Percentiles rank a stretch among this genome's conserved stretches.
phyloP scores from a whole-genome alignment of 176 grass and related monocot genomes.

The Stipa capillata region DNA sequence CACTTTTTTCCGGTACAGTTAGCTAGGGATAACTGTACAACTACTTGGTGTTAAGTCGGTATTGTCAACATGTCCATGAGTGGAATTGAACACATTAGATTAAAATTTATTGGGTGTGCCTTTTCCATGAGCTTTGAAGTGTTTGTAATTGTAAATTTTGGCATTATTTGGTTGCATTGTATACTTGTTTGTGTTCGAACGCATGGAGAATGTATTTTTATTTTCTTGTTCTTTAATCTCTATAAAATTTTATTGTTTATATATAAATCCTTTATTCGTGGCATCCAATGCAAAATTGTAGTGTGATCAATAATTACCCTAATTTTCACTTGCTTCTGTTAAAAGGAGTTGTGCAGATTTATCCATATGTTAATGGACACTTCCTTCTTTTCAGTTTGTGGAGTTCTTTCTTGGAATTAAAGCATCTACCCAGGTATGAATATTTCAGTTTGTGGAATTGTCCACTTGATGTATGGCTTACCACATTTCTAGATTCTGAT shows the following conservation, averaged over 20 bases:
- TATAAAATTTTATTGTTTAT: neutral
- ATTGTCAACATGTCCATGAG: neutral
- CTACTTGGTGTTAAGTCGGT: neutral
- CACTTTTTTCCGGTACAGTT: no score
- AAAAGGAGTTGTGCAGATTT: neutral
- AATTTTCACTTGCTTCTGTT: neutral
- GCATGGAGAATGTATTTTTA: neutral
- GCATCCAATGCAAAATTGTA: neutral
- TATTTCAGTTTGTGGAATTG: slow-evolving; percentile 88
- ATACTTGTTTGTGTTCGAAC: neutral
- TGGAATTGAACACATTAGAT: neutral
- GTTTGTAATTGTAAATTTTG: neutral
- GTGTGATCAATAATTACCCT: neutral
- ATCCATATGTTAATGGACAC: neutral
- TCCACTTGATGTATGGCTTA: slow-evolving; percentile 35
- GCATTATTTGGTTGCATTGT: neutral
- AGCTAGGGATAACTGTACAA: neutral
- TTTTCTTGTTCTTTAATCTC: neutral
- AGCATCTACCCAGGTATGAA: slow-evolving; percentile 41
- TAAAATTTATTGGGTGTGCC: neutral
- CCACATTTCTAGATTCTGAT: neutral
- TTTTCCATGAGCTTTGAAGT: slow-evolving; percentile 1
- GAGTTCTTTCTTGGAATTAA: slow-evolving; percentile 65
- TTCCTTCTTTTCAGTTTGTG: slow-evolving; percentile 66
- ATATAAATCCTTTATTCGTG: neutral